A percentile compares a stretch with the other conserved stretches of the same genome.
phyloP scores from a whole-genome alignment of 805 yeast species.

The Candida loeiensis region DNA sequence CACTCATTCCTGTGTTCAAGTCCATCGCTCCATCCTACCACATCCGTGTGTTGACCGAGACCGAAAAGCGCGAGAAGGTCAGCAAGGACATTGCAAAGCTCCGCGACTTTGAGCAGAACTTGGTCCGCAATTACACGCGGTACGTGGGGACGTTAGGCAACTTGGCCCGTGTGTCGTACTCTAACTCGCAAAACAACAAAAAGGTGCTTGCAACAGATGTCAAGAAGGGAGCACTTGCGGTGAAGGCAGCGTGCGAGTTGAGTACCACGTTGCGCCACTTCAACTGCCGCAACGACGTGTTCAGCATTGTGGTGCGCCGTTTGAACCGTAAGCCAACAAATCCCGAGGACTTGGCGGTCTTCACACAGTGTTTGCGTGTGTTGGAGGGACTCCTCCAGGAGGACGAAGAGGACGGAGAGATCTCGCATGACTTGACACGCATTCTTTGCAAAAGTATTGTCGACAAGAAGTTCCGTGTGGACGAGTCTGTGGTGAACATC shows the following conservation, averaged over 20 bases:
- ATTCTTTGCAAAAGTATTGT: constrained; percentile 65
- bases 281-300: constrained; percentile 74
- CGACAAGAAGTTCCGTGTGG: constrained; percentile 73
- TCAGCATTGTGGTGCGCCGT: constrained; percentile 64
- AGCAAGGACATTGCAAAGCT: constrained; percentile 75
- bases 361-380: constrained; percentile 56
- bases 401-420: constrained; percentile 76
- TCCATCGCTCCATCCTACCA: constrained; percentile 84
- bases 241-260: constrained; percentile 78
- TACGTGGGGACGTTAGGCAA: constrained; percentile 57
- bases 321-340: constrained; percentile 58
- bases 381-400: constrained; percentile 69
- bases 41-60: constrained; percentile 76
- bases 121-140: constrained; percentile 64
- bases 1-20: constrained; percentile 82
- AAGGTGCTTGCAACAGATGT: constrained; percentile 31
- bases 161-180: constrained; percentile 37
- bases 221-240: constrained; percentile 54
- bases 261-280: constrained; percentile 64
- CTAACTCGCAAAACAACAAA: constrained; percentile 35
- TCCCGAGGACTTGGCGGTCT: constrained; percentile 44
- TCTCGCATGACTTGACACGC: constrained; percentile 70
- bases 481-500: constrained; percentile 74
- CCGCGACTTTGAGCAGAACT: constrained; percentile 76
- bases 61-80: constrained; percentile 78